These are phyloP conservation scores for Xylaria cubensis DNA, from an alignment of 495 filamentous ascomycete species.

Conservation along the genomic window DNA sequence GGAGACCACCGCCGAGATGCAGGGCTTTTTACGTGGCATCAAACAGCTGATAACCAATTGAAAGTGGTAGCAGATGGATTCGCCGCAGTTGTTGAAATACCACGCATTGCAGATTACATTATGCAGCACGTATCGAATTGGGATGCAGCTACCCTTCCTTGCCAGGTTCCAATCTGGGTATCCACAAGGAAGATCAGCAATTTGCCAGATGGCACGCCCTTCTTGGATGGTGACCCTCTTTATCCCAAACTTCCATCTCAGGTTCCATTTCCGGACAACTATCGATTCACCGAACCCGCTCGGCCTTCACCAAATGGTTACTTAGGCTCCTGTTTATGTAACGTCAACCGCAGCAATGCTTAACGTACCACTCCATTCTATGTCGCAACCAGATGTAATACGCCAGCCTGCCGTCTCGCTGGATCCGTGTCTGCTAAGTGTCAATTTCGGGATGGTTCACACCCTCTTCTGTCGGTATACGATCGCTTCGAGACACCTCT, in stretches of 20 bases:
- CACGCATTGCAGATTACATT: slow-evolving; percentile 29
- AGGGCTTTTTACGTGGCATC: slow-evolving; percentile 25
- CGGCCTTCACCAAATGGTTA: slow-evolving; percentile 34
- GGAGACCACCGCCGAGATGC: slow-evolving; percentile 19
- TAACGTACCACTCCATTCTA: slow-evolving; percentile 34
- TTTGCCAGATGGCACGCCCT: slow-evolving; percentile 57
- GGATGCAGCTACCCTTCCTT: slow-evolving; percentile 27
- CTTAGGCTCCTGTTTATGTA: slow-evolving; percentile 31
- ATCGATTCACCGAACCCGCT: slow-evolving; percentile 35
- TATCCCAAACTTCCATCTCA: slow-evolving; percentile 39
- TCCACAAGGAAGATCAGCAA: slow-evolving; percentile 44
- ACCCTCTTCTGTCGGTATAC: slow-evolving; percentile 41
- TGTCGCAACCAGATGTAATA: slow-evolving; percentile 34
- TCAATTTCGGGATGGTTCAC: slow-evolving; percentile 41
- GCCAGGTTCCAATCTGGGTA: slow-evolving; percentile 37
- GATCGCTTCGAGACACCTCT: slow-evolving; percentile 38
- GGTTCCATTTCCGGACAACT: slow-evolving; percentile 38
- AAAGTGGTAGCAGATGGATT: slow-evolving; percentile 1
- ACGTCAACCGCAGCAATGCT: slow-evolving; percentile 26
- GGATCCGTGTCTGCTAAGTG: slow-evolving; percentile 33
- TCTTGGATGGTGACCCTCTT: slow-evolving; percentile 49
- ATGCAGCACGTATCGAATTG: slow-evolving; percentile 32
- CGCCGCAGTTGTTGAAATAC: slow-evolving; percentile 24
- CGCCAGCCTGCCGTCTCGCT: slow-evolving; percentile 34
- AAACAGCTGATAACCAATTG: slow-evolving; percentile 21